Percentiles rank a stretch among this genome's conserved stretches.
Evolutionary conservation across 2,329 filamentous ascomycete genomes (phyloP).

Genomic region (Zymoseptoria passerinii): DNA sequence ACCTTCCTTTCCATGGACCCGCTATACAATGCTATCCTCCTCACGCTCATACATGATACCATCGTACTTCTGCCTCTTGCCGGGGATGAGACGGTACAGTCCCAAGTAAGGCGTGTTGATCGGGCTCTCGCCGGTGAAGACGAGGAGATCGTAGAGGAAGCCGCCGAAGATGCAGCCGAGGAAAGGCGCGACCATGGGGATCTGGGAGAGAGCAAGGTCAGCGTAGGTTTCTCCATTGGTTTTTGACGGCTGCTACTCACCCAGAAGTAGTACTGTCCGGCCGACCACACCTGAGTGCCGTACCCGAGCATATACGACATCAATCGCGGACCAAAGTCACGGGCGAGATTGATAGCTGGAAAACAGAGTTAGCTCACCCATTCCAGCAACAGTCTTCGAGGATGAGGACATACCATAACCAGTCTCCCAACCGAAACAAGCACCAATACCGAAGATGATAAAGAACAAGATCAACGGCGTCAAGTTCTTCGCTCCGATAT

Average conservation of each 20-base stretch:
- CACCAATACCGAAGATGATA: constrained; percentile 64
- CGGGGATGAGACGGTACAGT: constrained; percentile 40
- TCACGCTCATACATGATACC: constrained; percentile 19
- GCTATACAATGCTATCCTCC: constrained; percentile 10
- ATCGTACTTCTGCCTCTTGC: constrained; percentile 20
- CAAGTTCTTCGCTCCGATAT: constrained; percentile 49
- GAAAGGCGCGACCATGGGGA: constrained; percentile 66
- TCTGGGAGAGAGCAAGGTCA: constrained; percentile 33
- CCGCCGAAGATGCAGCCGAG: constrained; percentile 55
- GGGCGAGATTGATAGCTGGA: constrained; percentile 59
- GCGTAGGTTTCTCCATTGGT: neutral
- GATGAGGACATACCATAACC: constrained; percentile 31
- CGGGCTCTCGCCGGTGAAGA: constrained; percentile 61
- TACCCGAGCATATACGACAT: constrained; percentile 62
- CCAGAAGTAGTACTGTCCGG: constrained; percentile 66
- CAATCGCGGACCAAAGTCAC: constrained; percentile 60
- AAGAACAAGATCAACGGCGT: constrained; percentile 60
- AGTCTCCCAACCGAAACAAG: constrained; percentile 68
- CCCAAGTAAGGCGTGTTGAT: constrained; percentile 61
- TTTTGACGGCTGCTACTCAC: neutral
- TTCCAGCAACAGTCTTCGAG: neutral
- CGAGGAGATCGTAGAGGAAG: constrained; percentile 58
- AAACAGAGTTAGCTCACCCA: neutral
- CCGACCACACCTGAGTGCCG: constrained; percentile 56
- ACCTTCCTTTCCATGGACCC: neutral